Percentiles rank a stretch among this genome's conserved stretches.
Evolutionary conservation across 768 basidiomycete genomes (phyloP).

Genomic region (Trametes gibbosa): DNA sequence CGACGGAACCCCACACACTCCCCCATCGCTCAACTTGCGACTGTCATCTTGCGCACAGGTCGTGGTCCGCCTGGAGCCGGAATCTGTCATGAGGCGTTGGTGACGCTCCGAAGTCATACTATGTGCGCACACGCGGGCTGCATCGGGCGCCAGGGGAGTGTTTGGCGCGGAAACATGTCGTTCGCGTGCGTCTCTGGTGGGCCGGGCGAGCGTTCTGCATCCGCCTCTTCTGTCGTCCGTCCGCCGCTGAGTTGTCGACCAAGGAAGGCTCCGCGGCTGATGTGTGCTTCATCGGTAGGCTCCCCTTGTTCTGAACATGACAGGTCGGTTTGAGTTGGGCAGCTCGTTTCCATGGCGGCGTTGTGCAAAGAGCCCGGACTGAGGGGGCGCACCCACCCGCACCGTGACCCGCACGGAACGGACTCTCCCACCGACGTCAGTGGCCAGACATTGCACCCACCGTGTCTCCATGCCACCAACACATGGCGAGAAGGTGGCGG

Average conservation of each 20-base stretch:
- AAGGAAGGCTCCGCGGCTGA: not conserved
- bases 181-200: not conserved
- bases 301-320: not conserved
- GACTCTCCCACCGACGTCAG: constrained; percentile 17
- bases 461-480: constrained; percentile 17
- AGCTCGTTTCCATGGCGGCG: constrained; percentile 1
- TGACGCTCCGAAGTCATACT: not conserved
- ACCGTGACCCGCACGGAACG: constrained; percentile 4
- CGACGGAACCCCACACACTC: not conserved
- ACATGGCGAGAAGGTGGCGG: constrained; percentile 5
- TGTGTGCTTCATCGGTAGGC: not conserved
- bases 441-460: not conserved
- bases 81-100: constrained; percentile 4
- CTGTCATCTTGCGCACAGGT: not conserved
- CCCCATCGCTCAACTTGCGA: not conserved
- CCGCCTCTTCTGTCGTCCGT: not conserved
- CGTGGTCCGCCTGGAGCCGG: not conserved
- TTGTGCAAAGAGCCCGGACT: too few species aligned
- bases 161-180: too few species aligned
- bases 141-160: not conserved
- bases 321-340: not conserved
- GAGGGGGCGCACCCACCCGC: too few species aligned
- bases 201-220: not conserved
- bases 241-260: not conserved
- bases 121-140: not conserved